Evolutionary conservation across 306 rosid genomes (phyloP).

Genomic region (Rubus parviflorus): DNA sequence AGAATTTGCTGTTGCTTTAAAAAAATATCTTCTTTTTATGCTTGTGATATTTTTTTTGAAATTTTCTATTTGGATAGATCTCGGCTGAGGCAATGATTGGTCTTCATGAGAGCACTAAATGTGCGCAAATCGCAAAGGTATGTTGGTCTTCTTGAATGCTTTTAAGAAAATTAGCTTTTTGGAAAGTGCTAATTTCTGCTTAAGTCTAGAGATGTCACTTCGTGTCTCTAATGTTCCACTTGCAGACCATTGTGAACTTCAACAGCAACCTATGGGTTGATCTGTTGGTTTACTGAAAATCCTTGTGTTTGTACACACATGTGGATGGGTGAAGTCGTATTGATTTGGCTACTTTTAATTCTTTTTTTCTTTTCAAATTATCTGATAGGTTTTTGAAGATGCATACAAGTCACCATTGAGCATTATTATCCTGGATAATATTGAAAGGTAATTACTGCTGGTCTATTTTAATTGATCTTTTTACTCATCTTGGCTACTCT

Average conservation of each 20-base stretch:
- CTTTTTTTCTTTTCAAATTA: conserved; percentile 2
- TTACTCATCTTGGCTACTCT: not conserved
- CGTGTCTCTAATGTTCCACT: not conserved
- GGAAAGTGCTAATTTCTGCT: conserved; percentile 16
- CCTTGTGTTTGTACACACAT: not conserved
- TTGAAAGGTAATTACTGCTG: conserved; percentile 67
- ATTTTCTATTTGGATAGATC: conserved; percentile 49
- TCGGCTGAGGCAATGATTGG: conserved; percentile 97
- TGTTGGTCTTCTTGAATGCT: conserved; percentile 35
- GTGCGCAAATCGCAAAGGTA: conserved; percentile 93
- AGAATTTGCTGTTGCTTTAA: conserved; percentile 13
- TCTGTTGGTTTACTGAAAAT: not conserved
- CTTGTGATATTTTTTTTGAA: conserved; percentile 16
- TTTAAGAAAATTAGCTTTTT: conserved; percentile 12
- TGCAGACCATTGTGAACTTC: not conserved
- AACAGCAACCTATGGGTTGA: not conserved
- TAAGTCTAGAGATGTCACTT: conserved; percentile 19
- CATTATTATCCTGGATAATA: conserved; percentile 90
- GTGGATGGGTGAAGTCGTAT: conserved; percentile 17
- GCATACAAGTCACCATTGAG: conserved; percentile 98
- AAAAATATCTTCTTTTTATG: conserved; percentile 9
- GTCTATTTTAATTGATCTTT: not conserved
- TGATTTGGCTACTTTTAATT: not conserved
- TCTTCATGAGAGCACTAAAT: conserved; percentile 90
- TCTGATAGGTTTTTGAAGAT: conserved; percentile 87